Percentiles rank a stretch among this genome's conserved stretches.
Conservation (phyloP, 169 alveolate genomes). For the Cryptosporidium ryanae region DNA sequence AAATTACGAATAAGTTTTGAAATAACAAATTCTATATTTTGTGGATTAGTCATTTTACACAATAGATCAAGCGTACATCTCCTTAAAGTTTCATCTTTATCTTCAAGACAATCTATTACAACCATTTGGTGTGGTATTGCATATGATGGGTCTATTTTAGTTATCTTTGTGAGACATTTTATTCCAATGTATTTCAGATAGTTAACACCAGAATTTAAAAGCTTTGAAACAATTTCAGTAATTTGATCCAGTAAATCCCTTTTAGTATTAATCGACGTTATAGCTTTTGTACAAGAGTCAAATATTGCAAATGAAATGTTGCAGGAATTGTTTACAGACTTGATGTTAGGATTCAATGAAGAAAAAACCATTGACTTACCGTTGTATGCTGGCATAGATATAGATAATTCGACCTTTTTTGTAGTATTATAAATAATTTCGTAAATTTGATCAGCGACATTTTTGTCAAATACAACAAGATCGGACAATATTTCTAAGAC, state of each 20-base stretch:
- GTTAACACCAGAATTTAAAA: conserved; percentile 88
- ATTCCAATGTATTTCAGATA: conserved; percentile 93
- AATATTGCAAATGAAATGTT: conserved; percentile 87
- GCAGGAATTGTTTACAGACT: conserved; percentile 89
- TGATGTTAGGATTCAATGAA: conserved; percentile 69
- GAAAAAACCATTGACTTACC: conserved; percentile 26
- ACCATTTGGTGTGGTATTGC: conserved; percentile 92
- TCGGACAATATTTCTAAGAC: conserved; percentile 78
- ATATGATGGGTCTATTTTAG: conserved; percentile 89
- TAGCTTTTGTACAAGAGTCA: conserved; percentile 91
- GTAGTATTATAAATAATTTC: conserved; percentile 87
- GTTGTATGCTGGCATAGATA: conserved; percentile 27
- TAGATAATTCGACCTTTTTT: conserved; percentile 88
- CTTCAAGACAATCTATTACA: conserved; percentile 96
- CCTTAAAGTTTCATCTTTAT: conserved; percentile 94
- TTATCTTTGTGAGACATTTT: conserved; percentile 88
- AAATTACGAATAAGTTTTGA: conserved; percentile 88
- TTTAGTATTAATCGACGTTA: conserved; percentile 90
- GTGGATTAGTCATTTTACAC: conserved; percentile 93
- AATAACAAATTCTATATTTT: conserved; percentile 92
- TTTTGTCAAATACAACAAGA: conserved; percentile 88
- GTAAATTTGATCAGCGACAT: conserved; percentile 89
- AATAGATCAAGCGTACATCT: conserved; percentile 92
- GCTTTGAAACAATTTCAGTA: conserved; percentile 90
- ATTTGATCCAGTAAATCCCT: conserved; percentile 89